phyloP scores from a whole-genome alignment of 164 flowering plant genomes.

The Dillenia turbinata region DNA sequence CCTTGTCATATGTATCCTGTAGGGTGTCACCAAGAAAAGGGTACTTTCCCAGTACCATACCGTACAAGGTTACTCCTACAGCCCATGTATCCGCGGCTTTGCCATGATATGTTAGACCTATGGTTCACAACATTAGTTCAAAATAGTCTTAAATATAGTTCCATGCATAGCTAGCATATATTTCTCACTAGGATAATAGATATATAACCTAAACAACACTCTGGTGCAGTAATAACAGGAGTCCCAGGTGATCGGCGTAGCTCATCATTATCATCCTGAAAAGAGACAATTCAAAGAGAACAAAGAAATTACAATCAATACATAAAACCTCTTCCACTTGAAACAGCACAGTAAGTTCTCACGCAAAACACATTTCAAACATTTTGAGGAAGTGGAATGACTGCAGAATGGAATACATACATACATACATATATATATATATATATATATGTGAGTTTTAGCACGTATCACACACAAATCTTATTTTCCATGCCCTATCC shows the following conservation, averaged over 20 bases:
- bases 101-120: slow-evolving; percentile 84
- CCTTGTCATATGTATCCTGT: slow-evolving; percentile 95
- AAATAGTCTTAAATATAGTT: too few relatives aligned
- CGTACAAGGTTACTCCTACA: slow-evolving; percentile 84
- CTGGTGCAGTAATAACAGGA: slow-evolving; percentile 92
- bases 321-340: too few relatives aligned
- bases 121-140: slow-evolving; percentile 4
- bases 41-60: slow-evolving; percentile 68
- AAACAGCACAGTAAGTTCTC: too few relatives aligned
- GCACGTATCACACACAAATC: too few relatives aligned
- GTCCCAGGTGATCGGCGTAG: slow-evolving; percentile 89
- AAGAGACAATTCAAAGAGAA: not conserved
- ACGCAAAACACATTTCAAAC: too few relatives aligned
- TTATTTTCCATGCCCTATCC: too few relatives aligned
- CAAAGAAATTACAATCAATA: too few relatives aligned
- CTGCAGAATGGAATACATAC: too few relatives aligned
- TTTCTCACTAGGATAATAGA: not conserved
- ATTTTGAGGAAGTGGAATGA: too few relatives aligned
- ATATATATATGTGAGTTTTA: too few relatives aligned
- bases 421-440: too few relatives aligned
- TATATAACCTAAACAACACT: slow-evolving; percentile 67
- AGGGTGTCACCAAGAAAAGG: slow-evolving; percentile 92
- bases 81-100: slow-evolving; percentile 98
- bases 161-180: too few relatives aligned
- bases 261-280: slow-evolving; percentile 84